phyloP scores from a whole-genome alignment of 2,329 filamentous ascomycete genomes.

The Karstenula rhodostoma region DNA sequence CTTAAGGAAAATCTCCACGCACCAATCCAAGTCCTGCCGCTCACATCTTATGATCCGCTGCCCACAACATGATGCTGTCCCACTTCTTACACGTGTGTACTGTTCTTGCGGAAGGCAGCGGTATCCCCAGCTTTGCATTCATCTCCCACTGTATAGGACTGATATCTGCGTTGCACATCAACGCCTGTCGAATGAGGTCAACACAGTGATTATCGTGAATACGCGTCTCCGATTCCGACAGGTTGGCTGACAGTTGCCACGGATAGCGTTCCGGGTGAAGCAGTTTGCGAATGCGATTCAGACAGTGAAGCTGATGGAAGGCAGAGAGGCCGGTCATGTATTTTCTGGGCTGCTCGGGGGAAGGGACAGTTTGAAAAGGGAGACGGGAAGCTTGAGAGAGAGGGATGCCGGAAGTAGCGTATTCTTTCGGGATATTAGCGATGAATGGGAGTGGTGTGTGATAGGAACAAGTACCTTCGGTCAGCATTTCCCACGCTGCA shows the following conservation, averaged over 20 bases:
- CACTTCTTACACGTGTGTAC: conserved; percentile 1
- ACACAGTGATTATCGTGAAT: not conserved
- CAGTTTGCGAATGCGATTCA: not conserved
- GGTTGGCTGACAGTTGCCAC: not conserved
- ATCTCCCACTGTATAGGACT: conserved; percentile 2
- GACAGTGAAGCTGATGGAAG: not conserved
- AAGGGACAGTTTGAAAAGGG: not conserved
- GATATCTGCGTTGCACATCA: conserved; percentile 1
- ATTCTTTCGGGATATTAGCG: not conserved
- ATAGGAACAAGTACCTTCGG: not conserved
- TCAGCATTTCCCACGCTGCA: not conserved
- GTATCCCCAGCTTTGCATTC: not conserved
- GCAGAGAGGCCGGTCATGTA: not conserved
- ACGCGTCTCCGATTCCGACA: not conserved
- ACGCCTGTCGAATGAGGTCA: not conserved
- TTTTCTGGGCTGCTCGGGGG: not conserved
- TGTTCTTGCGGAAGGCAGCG: not conserved
- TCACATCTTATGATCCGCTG: not conserved
- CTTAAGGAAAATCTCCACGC: too few relatives aligned
- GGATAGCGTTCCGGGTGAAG: conserved; percentile 1
- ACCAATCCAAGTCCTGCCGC: not conserved
- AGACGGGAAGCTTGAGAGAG: not conserved
- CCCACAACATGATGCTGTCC: not conserved
- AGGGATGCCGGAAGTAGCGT: not conserved
- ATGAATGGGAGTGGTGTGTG: not conserved